These are phyloP conservation scores for Plasmodium knowlesi DNA, from an alignment of 169 alveolate genomes.

Conservation along the genomic window DNA sequence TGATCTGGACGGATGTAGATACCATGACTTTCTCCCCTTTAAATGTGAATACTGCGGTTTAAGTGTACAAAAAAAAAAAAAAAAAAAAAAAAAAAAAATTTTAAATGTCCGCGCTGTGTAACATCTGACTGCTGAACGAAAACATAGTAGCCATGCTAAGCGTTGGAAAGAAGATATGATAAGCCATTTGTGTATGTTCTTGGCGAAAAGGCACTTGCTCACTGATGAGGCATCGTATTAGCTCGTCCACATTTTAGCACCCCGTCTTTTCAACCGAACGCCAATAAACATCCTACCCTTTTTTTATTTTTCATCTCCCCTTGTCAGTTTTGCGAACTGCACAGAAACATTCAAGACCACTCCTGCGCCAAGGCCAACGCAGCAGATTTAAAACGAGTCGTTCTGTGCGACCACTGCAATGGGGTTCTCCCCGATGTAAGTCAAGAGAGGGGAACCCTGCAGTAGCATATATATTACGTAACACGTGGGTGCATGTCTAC, in stretches of 20 bases:
- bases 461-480: background rate
- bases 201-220: background rate
- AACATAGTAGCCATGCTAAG: background rate
- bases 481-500: background rate
- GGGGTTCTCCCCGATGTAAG: slow-evolving; percentile 59
- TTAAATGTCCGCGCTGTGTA: background rate
- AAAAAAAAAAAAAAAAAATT: background rate
- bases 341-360: slow-evolving; percentile 55
- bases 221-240: background rate
- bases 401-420: slow-evolving; percentile 51
- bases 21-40: slow-evolving; percentile 70
- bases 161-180: background rate
- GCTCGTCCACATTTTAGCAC: background rate
- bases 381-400: slow-evolving; percentile 14
- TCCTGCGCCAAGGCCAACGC: slow-evolving; percentile 15
- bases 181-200: background rate
- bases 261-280: background rate
- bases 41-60: slow-evolving; percentile 68
- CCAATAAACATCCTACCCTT: background rate
- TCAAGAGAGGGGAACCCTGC: background rate
- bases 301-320: background rate
- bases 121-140: background rate
- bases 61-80: slow-evolving; percentile 17
- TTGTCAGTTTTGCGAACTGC: slow-evolving; percentile 65
- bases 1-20: slow-evolving; percentile 58